Conservation (phyloP, 768 basidiomycete species). For the Phlegmacium glaucopus region DNA sequence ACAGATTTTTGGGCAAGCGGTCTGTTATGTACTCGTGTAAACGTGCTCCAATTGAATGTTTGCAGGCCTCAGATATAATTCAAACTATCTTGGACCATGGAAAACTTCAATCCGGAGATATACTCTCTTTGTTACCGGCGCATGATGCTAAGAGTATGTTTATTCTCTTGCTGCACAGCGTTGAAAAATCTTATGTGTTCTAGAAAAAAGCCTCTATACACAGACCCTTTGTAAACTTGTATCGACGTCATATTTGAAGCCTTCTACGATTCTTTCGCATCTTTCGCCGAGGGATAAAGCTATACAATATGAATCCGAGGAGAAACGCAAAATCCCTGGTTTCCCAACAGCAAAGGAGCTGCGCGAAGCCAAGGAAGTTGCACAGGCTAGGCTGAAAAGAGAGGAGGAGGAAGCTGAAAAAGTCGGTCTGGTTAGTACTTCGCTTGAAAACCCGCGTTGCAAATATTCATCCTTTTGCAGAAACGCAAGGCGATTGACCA, state of each 20-base stretch:
- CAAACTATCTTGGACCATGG: conserved; percentile 80
- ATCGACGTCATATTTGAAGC: conserved; percentile 69
- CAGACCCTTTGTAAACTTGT: conserved; percentile 71
- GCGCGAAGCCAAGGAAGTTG: conserved; percentile 65
- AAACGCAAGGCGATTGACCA: conserved; percentile 61
- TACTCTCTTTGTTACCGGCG: conserved; percentile 49
- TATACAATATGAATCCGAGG: conserved; percentile 78
- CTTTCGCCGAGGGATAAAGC: conserved; percentile 76
- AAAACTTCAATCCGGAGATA: conserved; percentile 74
- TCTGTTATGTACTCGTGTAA: conserved; percentile 33
- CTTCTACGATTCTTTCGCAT: conserved; percentile 76
- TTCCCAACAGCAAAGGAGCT: conserved; percentile 83
- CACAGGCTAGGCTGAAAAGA: conserved; percentile 55
- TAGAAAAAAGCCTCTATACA: conserved; percentile 40
- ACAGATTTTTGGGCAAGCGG: conserved; percentile 65
- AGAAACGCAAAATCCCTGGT: conserved; percentile 66
- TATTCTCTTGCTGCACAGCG: not conserved
- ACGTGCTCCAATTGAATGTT: conserved; percentile 2
- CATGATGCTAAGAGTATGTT: conserved; percentile 57
- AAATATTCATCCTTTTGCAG: conserved; percentile 34
- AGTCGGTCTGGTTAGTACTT: conserved; percentile 60
- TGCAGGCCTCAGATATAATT: conserved; percentile 73
- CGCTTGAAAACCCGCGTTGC: conserved; percentile 3
- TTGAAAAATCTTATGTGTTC: too few relatives aligned
- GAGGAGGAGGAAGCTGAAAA: conserved; percentile 76